phyloP scores from a whole-genome alignment of 148 eudicot genomes.

The Persicaria maculosa region DNA sequence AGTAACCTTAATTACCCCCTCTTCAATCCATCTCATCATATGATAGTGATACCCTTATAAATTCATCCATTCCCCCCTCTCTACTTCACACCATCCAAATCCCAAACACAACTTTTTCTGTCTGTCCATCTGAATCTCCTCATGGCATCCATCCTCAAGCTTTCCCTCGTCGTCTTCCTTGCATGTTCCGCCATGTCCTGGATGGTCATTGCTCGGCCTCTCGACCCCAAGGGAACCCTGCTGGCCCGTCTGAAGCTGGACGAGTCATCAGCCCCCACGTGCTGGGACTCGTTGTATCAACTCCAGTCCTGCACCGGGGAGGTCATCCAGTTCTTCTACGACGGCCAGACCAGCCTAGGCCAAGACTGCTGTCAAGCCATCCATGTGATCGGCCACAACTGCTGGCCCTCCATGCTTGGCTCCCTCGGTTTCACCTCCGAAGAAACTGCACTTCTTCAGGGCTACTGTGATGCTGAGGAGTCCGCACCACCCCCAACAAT shows the following conservation, averaged over 20 bases:
- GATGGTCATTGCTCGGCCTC: background rate
- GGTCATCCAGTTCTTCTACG: conserved; percentile 52
- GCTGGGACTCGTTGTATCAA: conserved; percentile 51
- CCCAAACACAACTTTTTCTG: no score
- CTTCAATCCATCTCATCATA: no score
- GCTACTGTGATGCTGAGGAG: conserved; percentile 45
- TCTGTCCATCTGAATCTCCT: background rate
- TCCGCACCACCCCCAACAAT: conserved; percentile 5
- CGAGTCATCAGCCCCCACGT: conserved; percentile 19
- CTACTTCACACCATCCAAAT: no score
- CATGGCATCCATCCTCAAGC: background rate
- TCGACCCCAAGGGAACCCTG: background rate
- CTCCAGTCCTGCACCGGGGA: conserved; percentile 55
- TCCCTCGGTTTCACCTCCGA: conserved; percentile 50
- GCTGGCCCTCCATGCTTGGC: conserved; percentile 64
- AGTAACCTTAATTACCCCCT: no score
- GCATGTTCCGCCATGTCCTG: background rate
- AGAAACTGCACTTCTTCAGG: conserved; percentile 49
- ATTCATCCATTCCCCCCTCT: no score
- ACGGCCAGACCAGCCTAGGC: conserved; percentile 51
- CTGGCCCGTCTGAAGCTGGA: conserved; percentile 17
- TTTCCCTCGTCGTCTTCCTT: background rate
- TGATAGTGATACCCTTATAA: no score
- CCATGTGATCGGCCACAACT: conserved; percentile 31
- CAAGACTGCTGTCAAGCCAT: conserved; percentile 53